A percentile compares a stretch with the other conserved stretches of the same genome.
These are phyloP conservation scores for Microthyrium microscopicum DNA, from an alignment of 2,329 filamentous ascomycete genomes.

Conservation along the genomic window DNA sequence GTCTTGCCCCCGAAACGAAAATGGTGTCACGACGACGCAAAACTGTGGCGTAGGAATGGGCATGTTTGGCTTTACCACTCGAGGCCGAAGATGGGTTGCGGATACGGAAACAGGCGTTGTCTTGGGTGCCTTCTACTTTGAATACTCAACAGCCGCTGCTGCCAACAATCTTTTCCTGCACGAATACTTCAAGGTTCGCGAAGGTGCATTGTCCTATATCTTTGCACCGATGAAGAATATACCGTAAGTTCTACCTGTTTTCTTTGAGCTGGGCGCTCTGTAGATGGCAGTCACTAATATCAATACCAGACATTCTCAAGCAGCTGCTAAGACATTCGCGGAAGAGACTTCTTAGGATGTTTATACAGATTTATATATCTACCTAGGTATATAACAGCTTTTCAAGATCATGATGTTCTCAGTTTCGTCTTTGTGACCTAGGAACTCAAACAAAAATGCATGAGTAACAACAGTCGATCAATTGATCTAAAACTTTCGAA, in stretches of 20 bases:
- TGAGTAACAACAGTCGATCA: too few species aligned
- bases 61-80: constrained; percentile 3
- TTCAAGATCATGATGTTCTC: too few species aligned
- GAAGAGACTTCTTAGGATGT: not conserved
- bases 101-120: constrained; percentile 7
- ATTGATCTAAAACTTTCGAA: too few species aligned
- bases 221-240: not conserved
- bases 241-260: too few species aligned
- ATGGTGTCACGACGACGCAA: constrained; percentile 6
- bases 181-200: not conserved
- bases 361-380: too few species aligned
- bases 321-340: not conserved
- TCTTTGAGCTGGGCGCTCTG: too few species aligned
- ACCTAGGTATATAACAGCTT: too few species aligned
- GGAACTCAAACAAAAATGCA: too few species aligned
- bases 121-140: constrained; percentile 6
- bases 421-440: too few species aligned
- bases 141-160: too few species aligned
- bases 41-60: constrained; percentile 6
- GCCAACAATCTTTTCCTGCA: not conserved
- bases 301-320: not conserved
- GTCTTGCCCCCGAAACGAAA: constrained; percentile 7
- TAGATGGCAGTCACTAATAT: too few species aligned
- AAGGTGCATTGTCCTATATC: not conserved
- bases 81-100: constrained; percentile 4